phyloP scores from a whole-genome alignment of 2,329 filamentous ascomycete genomes.

The Colletotrichum chlorophyti region DNA sequence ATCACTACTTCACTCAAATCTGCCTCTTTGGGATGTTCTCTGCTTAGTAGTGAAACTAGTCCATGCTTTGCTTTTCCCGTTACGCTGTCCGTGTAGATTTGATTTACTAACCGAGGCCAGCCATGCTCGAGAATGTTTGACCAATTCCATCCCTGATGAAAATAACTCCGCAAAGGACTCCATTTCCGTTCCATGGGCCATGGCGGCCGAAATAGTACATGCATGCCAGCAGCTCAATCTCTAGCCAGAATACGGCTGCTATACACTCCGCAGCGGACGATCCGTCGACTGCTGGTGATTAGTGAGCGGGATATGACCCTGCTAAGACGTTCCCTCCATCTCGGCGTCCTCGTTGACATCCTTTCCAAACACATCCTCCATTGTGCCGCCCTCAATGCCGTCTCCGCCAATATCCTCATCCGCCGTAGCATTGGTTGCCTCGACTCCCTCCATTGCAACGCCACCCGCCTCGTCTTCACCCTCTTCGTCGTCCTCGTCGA shows the following conservation, averaged over 20 bases:
- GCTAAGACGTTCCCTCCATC: conserved; percentile 27
- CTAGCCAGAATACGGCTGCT: not conserved
- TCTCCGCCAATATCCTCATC: conserved; percentile 52
- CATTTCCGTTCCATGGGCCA: too few species aligned
- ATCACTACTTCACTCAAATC: not conserved
- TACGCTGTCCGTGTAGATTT: too few species aligned
- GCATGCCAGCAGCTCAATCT: too few species aligned
- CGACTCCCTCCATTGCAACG: conserved; percentile 58
- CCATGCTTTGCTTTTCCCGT: not conserved
- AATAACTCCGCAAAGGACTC: too few species aligned
- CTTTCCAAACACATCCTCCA: conserved; percentile 62
- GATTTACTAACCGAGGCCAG: too few species aligned
- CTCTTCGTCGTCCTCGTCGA: conserved; percentile 49
- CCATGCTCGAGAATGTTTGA: too few species aligned
- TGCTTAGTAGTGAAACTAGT: not conserved
- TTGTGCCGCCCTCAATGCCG: conserved; percentile 55
- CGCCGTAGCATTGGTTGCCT: conserved; percentile 44
- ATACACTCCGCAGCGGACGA: too few species aligned
- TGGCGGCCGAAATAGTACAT: too few species aligned
- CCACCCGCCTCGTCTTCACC: conserved; percentile 50
- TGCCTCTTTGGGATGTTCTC: not conserved
- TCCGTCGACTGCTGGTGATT: not conserved
- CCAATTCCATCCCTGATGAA: not conserved
- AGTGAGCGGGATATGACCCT: not conserved
- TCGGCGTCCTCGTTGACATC: conserved; percentile 65